phyloP scores from a whole-genome alignment of 2,329 filamentous ascomycete genomes.

The Thelonectria blattea region DNA sequence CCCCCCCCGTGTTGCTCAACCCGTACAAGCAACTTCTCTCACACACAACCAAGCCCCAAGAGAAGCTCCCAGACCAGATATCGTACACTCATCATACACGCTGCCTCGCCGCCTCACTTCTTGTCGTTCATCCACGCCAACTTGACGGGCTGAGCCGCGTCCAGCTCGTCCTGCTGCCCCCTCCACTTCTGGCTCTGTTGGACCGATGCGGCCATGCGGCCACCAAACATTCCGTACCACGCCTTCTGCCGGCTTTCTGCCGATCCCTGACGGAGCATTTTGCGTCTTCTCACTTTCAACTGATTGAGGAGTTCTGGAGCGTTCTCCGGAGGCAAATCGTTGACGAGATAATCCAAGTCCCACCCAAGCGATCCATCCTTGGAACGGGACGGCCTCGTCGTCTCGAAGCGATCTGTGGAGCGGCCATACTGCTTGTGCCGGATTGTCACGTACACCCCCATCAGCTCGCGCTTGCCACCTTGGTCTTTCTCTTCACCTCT shows the following conservation, averaged over 20 bases:
- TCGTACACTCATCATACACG: background rate
- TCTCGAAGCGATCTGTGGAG: no score
- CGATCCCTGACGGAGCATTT: slow-evolving; percentile 50
- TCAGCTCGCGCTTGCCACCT: slow-evolving; percentile 24
- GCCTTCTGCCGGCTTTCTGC: slow-evolving; percentile 43
- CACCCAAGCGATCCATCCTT: slow-evolving; percentile 76
- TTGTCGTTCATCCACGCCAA: slow-evolving; percentile 51
- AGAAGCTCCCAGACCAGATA: background rate
- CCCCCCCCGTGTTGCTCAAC: background rate
- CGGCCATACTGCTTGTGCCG: slow-evolving; percentile 59
- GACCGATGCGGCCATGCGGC: slow-evolving; percentile 50
- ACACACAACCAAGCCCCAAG: background rate
- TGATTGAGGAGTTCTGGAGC: slow-evolving; percentile 61
- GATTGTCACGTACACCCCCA: slow-evolving; percentile 75
- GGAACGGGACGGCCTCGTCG: no score
- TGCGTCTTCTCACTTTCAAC: slow-evolving; percentile 62
- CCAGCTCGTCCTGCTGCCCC: slow-evolving; percentile 56
- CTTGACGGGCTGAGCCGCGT: slow-evolving; percentile 53
- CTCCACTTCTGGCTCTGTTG: slow-evolving; percentile 65
- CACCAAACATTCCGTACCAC: slow-evolving; percentile 55
- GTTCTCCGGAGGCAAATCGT: slow-evolving; percentile 59
- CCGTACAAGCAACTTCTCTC: background rate
- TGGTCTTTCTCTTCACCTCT: background rate
- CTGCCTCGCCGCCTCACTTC: background rate
- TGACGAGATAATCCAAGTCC: slow-evolving; percentile 79